phyloP scores from a whole-genome alignment of 164 flowering plant genomes.

The Magnolia changhungtana region DNA sequence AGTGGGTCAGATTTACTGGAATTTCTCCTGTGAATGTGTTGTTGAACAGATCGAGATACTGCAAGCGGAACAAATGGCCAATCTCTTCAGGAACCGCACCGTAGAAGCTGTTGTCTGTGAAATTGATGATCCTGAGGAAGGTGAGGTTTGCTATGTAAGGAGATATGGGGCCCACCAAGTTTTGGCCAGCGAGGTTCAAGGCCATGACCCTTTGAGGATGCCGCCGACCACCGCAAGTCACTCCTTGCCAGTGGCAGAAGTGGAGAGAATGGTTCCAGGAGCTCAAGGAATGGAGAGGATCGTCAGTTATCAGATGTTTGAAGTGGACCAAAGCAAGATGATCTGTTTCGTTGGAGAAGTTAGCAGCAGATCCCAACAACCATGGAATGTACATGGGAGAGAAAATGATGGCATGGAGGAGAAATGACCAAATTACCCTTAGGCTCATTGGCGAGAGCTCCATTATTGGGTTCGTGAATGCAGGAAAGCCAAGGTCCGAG shows the following conservation, averaged over 20 bases:
- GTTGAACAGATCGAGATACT: conserved; percentile 22
- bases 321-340: too few relatives aligned
- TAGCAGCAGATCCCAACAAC: too few relatives aligned
- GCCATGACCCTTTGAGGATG: conserved; percentile 16
- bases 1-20: conserved; percentile 23
- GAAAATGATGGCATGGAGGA: conserved; percentile 7
- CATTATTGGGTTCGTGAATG: too few relatives aligned
- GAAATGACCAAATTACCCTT: too few relatives aligned
- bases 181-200: conserved; percentile 13
- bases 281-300: too few relatives aligned
- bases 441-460: too few relatives aligned
- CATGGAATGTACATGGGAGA: too few relatives aligned
- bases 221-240: not conserved
- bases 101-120: conserved; percentile 28
- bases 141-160: conserved; percentile 42
- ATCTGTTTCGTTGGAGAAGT: too few relatives aligned
- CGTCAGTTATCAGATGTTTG: too few relatives aligned
- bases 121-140: conserved; percentile 31
- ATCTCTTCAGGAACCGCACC: conserved; percentile 33
- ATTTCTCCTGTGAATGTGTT: conserved; percentile 34
- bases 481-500: too few relatives aligned
- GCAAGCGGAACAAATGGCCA: conserved; percentile 27
- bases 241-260: too few relatives aligned
- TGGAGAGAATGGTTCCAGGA: too few relatives aligned
- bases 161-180: conserved; percentile 25